Base-by-base conservation (phyloP, 768 basidiomycete genomes). In the Omphalotus guepiniiformis region DNA sequence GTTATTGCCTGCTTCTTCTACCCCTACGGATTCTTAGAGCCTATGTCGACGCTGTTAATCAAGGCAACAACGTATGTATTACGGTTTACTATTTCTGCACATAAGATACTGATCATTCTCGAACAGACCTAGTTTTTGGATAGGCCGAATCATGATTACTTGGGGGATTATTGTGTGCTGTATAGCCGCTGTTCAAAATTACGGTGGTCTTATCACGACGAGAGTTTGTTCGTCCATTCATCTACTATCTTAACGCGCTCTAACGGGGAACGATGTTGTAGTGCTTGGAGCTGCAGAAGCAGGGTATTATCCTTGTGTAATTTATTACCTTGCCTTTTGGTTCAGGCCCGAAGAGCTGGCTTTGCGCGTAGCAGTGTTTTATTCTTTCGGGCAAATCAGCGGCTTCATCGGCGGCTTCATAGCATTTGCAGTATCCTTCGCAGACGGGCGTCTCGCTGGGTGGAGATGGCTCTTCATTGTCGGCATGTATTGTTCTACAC, bases 381-480 rank as follows among this genome's bases (percentile, higher is more conserved):
- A 58, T 44, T 56, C 53, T 5, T 51, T 51, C 30, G 53, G 53
- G 26, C 57, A 47, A 44, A 51, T 58, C 19, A 40, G 51, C 27
- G 57, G 57, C 1, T 58, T 58, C 30, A 50, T 58, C 21, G 47
- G 57, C 40, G 57, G 57, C 7, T 58, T 58, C 29, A 48, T 58
- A 15, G 55, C 51, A 6, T 58, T 45, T 26, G 57, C 57, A 2
- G 49, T 58, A 38, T 56, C 55, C 4, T 58, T 52, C 19, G 47
- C 57, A 3, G 48, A 56, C 18, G 57, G 55, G 9, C 40, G 51
- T 0, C 42, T 54, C 21, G 35, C 51, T 38, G 54, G 53, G 30
- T 63, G 60, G 62, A 39, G 48, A 38, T 63, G 56, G 58, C 59
- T 63, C 22, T 71, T 72, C 57, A 66, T 72, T 55, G 61, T 68